Evolutionary conservation across 1,139 yeast genomes (phyloP).

Genomic region (Sugiyamaella paludigena): DNA sequence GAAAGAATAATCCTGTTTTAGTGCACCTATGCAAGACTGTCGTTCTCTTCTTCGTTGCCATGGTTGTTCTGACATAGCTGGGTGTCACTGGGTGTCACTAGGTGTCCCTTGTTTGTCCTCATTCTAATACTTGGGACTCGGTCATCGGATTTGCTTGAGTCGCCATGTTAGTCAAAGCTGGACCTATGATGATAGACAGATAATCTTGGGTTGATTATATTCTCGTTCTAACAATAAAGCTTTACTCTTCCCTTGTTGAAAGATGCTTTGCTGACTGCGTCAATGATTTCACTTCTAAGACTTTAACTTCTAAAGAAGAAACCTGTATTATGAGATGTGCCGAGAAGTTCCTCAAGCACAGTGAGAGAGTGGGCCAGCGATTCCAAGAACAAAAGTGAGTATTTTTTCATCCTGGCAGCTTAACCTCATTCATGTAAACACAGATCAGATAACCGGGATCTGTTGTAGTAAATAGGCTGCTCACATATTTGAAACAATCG

Average conservation of each 20-base stretch:
- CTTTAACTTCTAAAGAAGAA: conserved; percentile 79
- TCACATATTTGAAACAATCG: not conserved
- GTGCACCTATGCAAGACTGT: too few relatives aligned
- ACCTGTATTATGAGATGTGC: conserved; percentile 88
- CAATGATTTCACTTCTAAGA: conserved; percentile 92
- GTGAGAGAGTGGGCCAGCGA: conserved; percentile 97
- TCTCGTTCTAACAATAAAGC: conserved; percentile 26
- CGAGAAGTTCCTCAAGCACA: conserved; percentile 95
- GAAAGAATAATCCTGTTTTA: too few relatives aligned
- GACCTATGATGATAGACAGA: too few relatives aligned
- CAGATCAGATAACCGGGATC: too few relatives aligned
- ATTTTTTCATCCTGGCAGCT: not conserved
- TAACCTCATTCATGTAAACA: not conserved
- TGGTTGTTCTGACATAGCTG: too few relatives aligned
- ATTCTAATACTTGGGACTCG: too few relatives aligned
- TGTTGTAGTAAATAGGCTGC: not conserved
- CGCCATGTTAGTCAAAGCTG: too few relatives aligned
- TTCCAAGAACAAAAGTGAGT: conserved; percentile 87
- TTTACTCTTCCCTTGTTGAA: conserved; percentile 90
- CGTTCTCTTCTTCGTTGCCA: not conserved
- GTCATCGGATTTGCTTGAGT: too few relatives aligned
- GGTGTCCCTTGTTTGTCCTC: too few relatives aligned
- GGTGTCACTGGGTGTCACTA: too few relatives aligned
- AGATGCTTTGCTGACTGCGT: conserved; percentile 97
- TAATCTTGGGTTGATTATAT: not conserved